phyloP scores from a whole-genome alignment of 1,284 basidiomycete species.

The Trametes hirsuta region DNA sequence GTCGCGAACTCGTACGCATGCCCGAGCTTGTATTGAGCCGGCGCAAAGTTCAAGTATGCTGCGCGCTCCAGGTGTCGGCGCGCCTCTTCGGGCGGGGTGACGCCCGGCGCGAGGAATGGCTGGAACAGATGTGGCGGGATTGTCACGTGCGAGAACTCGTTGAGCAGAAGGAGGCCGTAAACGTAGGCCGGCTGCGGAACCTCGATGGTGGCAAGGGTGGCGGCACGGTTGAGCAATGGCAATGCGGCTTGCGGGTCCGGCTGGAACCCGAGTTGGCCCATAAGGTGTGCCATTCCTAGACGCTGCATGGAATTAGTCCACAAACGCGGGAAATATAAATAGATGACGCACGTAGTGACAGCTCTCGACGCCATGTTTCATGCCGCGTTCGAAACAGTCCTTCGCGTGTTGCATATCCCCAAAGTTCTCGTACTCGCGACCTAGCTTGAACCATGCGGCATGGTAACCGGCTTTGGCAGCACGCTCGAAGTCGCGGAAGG shows the following conservation, averaged over 20 bases:
- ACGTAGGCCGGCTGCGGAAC: conserved; percentile 88
- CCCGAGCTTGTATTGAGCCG: conserved; percentile 93
- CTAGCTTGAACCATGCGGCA: conserved; percentile 87
- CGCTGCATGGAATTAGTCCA: conserved; percentile 54
- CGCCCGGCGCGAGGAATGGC: conserved; percentile 50
- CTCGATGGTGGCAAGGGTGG: conserved; percentile 73
- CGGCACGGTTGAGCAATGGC: conserved; percentile 77
- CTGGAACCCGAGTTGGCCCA: conserved; percentile 81
- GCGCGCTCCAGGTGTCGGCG: conserved; percentile 74
- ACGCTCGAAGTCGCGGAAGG: conserved; percentile 88
- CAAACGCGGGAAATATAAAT: neutral
- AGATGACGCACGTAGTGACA: conserved; percentile 27
- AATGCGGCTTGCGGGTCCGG: conserved; percentile 62
- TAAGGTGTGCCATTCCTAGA: conserved; percentile 88
- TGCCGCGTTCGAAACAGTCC: conserved; percentile 31
- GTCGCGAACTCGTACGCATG: conserved; percentile 92
- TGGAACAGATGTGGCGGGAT: conserved; percentile 57
- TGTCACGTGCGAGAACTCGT: conserved; percentile 70
- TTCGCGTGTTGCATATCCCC: conserved; percentile 53
- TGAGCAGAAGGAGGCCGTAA: conserved; percentile 81
- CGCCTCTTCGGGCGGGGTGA: conserved; percentile 48
- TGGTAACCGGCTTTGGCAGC: conserved; percentile 76
- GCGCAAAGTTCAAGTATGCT: conserved; percentile 84
- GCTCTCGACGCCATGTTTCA: conserved; percentile 28
- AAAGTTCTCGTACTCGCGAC: conserved; percentile 90